Evolutionary conservation across 2,329 filamentous ascomycete species (phyloP).

Genomic region (Fusarium agapanthi): DNA sequence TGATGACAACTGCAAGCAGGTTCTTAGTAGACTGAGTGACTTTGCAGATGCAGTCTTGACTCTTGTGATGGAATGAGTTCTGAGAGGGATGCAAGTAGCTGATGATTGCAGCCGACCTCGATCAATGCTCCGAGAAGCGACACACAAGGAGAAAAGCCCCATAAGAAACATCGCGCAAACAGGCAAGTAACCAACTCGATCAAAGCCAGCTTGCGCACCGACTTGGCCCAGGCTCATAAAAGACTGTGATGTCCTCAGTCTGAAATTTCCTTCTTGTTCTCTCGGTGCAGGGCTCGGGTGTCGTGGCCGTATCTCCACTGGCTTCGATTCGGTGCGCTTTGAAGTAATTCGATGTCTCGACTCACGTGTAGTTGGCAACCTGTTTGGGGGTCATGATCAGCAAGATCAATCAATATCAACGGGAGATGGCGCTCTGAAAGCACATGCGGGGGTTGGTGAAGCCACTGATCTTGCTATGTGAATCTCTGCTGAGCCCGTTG

Average conservation of each 20-base stretch:
- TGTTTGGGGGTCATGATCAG: neutral
- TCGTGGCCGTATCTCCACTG: too few relatives aligned
- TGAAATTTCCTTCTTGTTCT: rapidly evolving
- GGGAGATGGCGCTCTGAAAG: neutral
- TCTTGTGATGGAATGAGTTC: neutral
- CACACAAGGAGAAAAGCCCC: neutral
- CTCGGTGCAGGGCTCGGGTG: neutral
- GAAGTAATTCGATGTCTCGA: neutral
- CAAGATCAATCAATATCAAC: rapidly evolving
- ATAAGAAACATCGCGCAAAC: too few relatives aligned
- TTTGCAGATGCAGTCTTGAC: neutral
- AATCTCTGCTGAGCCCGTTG: neutral
- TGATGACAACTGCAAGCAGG: rapidly evolving
- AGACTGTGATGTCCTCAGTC: neutral
- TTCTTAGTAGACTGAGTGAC: neutral
- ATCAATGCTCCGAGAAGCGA: neutral
- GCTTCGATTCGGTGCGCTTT: neutral
- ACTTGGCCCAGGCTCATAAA: rapidly evolving
- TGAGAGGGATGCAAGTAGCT: neutral
- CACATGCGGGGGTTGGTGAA: rapidly evolving
- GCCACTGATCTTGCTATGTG: rapidly evolving
- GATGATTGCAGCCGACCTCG: rapidly evolving
- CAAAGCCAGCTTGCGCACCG: neutral
- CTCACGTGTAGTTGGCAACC: rapidly evolving
- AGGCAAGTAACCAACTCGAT: rapidly evolving